Conservation (phyloP, 2,329 filamentous ascomycete genomes). For the Chaetoscypha palmicola region DNA sequence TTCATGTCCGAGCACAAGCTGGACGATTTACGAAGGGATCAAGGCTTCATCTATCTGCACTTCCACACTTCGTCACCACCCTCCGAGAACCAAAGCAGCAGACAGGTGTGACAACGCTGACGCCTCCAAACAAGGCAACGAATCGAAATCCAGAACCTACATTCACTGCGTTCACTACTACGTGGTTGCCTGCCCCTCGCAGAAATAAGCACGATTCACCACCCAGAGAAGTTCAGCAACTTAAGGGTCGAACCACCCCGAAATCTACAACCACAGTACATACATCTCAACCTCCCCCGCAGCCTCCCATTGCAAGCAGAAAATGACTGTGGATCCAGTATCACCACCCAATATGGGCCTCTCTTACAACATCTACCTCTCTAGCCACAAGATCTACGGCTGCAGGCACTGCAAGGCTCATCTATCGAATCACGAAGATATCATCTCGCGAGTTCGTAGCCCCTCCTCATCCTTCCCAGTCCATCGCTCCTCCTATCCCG, state of each 20-base stretch:
- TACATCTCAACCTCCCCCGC: background rate
- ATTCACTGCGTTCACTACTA: background rate
- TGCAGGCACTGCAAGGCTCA: constrained; percentile 96
- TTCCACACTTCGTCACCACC: background rate
- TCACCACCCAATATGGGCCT: constrained; percentile 61
- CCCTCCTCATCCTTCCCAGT: constrained; percentile 1
- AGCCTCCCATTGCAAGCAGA: background rate
- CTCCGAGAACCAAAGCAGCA: background rate
- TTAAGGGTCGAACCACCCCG: background rate
- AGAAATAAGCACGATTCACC: background rate
- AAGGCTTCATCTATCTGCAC: too few relatives aligned
- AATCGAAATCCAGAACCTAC: background rate
- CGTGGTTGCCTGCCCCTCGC: background rate
- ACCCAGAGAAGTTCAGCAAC: too few relatives aligned
- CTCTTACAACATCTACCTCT: constrained; percentile 85
- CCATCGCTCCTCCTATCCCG: constrained; percentile 6
- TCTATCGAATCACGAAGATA: constrained; percentile 89
- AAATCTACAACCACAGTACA: background rate
- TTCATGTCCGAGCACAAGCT: too few relatives aligned
- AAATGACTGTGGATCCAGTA: background rate
- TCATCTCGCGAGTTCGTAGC: constrained; percentile 75
- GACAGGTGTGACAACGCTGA: background rate
- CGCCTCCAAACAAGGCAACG: background rate
- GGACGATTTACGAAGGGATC: too few relatives aligned
- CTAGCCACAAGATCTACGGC: constrained; percentile 79